Percentiles rank a stretch among this genome's conserved stretches.
phyloP scores from a whole-genome alignment of 371 early-diverging fungal genomes.

The Haplosporangium sp. region DNA sequence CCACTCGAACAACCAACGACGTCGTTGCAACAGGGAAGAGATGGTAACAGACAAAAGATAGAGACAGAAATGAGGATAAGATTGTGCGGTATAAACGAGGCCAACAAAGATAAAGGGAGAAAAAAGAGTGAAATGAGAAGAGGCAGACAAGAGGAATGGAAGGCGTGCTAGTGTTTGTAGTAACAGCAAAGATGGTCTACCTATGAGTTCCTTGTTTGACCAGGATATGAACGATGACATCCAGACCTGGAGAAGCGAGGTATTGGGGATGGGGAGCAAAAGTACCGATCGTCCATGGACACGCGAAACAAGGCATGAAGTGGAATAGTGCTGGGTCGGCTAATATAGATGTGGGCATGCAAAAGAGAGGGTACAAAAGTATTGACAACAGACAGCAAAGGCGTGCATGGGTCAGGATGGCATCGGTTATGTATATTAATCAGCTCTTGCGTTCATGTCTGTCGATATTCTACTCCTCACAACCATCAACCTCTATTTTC shows the following conservation, averaged over 20 bases:
- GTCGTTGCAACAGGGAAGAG: too few relatives aligned
- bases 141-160: background rate
- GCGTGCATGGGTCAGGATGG: conserved; percentile 15
- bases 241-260: conserved; percentile 13
- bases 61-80: background rate
- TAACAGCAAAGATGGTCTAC: background rate
- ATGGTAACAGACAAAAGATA: background rate
- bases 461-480: too few relatives aligned
- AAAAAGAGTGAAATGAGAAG: background rate
- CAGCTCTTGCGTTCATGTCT: too few relatives aligned
- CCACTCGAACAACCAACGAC: too few relatives aligned
- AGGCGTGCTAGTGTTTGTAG: background rate
- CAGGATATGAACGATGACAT: conserved; percentile 14
- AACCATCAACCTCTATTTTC: background rate
- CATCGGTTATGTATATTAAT: background rate
- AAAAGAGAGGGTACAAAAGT: background rate
- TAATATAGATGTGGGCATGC: too few relatives aligned
- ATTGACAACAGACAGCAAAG: background rate
- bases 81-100: background rate
- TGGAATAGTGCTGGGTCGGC: too few relatives aligned
- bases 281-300: background rate
- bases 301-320: too few relatives aligned
- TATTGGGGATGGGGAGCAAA: background rate
- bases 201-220: background rate
- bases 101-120: background rate